A percentile compares a stretch with the other conserved stretches of the same genome.
These are phyloP conservation scores for Fusarium coicis DNA, from an alignment of 2,329 filamentous ascomycete species.

Conservation along the genomic window DNA sequence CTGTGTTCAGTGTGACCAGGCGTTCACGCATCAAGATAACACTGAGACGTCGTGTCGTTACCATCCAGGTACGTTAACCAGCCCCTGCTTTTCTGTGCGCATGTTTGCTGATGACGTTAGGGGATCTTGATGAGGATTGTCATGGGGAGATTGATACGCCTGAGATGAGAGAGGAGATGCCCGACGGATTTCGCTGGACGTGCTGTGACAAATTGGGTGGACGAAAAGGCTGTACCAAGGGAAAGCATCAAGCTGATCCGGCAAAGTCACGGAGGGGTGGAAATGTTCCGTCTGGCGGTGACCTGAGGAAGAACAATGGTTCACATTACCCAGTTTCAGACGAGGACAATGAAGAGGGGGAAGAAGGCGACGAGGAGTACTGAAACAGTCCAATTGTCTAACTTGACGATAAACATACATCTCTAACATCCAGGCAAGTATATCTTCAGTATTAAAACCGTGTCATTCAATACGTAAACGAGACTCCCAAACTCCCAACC, in stretches of 20 bases:
- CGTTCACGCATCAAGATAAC: slow-evolving; percentile 22
- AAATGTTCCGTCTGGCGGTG: slow-evolving; percentile 11
- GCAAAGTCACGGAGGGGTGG: slow-evolving; percentile 8
- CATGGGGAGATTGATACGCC: slow-evolving; percentile 13
- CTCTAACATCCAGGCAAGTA: neutral
- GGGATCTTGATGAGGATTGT: slow-evolving; percentile 8
- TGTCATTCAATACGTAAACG: slow-evolving; percentile 19
- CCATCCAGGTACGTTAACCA: slow-evolving; percentile 22
- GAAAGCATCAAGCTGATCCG: slow-evolving; percentile 14
- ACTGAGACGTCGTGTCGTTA: slow-evolving; percentile 6
- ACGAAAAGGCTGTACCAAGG: neutral
- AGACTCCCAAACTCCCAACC: slow-evolving; percentile 40
- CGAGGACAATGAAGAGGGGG: neutral
- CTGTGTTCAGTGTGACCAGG: slow-evolving; percentile 27
- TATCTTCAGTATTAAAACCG: slow-evolving; percentile 12
- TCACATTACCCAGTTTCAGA: neutral
- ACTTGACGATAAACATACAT: neutral
- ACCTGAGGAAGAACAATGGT: slow-evolving; percentile 11
- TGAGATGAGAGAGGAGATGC: slow-evolving; percentile 12
- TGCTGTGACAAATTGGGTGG: slow-evolving; percentile 8
- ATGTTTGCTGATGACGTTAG: neutral
- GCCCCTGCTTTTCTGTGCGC: neutral
- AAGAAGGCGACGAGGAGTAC: neutral
- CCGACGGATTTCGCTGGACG: slow-evolving; percentile 12
- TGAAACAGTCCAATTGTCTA: neutral